These are phyloP conservation scores for Kwoniella bestiolae DNA, from an alignment of 768 basidiomycete species.

Conservation along the genomic window DNA sequence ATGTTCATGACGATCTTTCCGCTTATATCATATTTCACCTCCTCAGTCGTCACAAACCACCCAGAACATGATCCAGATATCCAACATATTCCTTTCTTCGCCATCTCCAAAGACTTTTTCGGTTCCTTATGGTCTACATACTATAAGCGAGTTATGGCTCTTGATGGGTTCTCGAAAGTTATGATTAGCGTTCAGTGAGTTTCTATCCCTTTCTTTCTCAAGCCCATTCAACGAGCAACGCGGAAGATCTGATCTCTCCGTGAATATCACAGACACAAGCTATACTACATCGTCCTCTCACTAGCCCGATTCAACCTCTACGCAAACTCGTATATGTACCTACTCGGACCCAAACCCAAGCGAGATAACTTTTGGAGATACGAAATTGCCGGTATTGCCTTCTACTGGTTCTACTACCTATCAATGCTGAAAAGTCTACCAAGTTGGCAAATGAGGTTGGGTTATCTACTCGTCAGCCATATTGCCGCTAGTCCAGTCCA, in stretches of 20 bases:
- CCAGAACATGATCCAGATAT: slow-evolving; percentile 80
- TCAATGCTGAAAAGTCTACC: slow-evolving; percentile 72
- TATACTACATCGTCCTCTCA: slow-evolving; percentile 88
- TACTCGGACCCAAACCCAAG: slow-evolving; percentile 62
- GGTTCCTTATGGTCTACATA: slow-evolving; percentile 88
- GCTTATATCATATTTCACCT: too few species aligned
- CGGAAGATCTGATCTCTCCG: too few species aligned
- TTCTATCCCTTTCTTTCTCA: too few species aligned
- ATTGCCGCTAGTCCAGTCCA: slow-evolving; percentile 87
- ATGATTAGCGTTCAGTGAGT: slow-evolving; percentile 71
- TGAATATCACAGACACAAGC: slow-evolving; percentile 74
- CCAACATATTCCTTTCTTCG: slow-evolving; percentile 83
- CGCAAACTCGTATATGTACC: slow-evolving; percentile 77
- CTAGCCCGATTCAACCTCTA: slow-evolving; percentile 96
- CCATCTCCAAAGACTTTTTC: slow-evolving; percentile 86
- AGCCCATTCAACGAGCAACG: too few species aligned
- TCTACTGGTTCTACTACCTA: slow-evolving; percentile 90
- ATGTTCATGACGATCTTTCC: slow-evolving; percentile 6
- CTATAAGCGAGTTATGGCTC: slow-evolving; percentile 82
- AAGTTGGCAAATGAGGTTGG: slow-evolving; percentile 69
- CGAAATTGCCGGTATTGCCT: slow-evolving; percentile 74
- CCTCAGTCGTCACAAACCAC: slow-evolving; percentile 97
- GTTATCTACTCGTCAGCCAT: slow-evolving; percentile 83
- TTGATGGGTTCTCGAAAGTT: slow-evolving; percentile 70
- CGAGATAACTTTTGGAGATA: slow-evolving; percentile 67